These are phyloP conservation scores for Triglochin maritima DNA, from an alignment of 106 monocot species.

Conservation along the genomic window DNA sequence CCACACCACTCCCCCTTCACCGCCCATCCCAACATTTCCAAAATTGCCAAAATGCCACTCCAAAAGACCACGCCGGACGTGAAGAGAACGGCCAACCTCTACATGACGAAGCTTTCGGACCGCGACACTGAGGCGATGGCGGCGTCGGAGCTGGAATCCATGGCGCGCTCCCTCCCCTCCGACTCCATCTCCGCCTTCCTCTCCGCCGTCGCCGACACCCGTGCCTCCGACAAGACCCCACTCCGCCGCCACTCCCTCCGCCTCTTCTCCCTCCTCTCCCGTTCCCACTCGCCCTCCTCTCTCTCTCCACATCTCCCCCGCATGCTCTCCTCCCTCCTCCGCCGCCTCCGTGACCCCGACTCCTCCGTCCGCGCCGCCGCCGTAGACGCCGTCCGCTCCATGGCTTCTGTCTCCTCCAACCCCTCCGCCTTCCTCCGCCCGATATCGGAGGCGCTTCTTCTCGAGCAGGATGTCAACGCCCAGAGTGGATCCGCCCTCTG, in stretches of 20 bases:
- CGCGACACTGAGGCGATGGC: constrained; percentile 89
- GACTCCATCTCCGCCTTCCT: constrained; percentile 47
- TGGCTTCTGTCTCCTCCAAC: constrained; percentile 15
- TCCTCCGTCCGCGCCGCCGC: constrained; percentile 77
- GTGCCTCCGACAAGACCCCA: constrained; percentile 62
- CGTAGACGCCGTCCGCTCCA: constrained; percentile 61
- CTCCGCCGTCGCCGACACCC: constrained; percentile 65
- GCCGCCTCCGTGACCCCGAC: constrained; percentile 80
- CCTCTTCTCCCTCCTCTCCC: constrained; percentile 42
- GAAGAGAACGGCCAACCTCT: constrained; percentile 49
- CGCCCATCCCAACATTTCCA: not conserved
- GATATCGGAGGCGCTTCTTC: constrained; percentile 51
- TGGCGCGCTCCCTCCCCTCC: constrained; percentile 39
- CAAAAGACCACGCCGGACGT: constrained; percentile 4
- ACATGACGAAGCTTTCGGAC: constrained; percentile 68
- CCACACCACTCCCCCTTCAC: not conserved
- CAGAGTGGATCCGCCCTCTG: constrained; percentile 53
- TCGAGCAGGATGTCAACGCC: constrained; percentile 72
- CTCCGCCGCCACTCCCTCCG: constrained; percentile 79
- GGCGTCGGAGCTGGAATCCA: constrained; percentile 66
- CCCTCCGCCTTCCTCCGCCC: constrained; percentile 42
- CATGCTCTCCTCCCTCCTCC: constrained; percentile 59
- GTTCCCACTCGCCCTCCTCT: constrained; percentile 19
- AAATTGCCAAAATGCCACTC: not conserved
- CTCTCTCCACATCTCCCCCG: constrained; percentile 51